A percentile compares a stretch with the other conserved stretches of the same genome.
Evolutionary conservation across 306 rosid species (phyloP).

Genomic region (Glycine soja): DNA sequence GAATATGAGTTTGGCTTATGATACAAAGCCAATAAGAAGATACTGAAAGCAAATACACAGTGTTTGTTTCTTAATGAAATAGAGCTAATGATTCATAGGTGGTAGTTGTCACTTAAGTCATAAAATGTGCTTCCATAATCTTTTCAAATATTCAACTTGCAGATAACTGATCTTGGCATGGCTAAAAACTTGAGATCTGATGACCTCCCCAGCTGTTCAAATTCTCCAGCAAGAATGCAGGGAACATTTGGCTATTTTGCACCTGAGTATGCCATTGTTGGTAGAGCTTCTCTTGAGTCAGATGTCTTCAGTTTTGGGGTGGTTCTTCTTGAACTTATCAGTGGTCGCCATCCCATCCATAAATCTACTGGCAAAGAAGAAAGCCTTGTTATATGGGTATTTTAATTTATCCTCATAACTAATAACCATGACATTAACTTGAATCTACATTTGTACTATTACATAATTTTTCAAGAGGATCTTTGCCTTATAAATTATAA

Average conservation of each 20-base stretch:
- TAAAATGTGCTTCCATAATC: slow-evolving; percentile 27
- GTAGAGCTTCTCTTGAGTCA: slow-evolving; percentile 90
- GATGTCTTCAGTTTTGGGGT: slow-evolving; percentile 98
- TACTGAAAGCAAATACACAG: not conserved
- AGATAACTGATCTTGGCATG: slow-evolving; percentile 99
- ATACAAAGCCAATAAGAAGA: slow-evolving; percentile 8
- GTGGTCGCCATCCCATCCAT: slow-evolving; percentile 90
- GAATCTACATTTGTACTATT: not conserved
- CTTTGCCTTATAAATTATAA: not conserved
- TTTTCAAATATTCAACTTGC: slow-evolving; percentile 49
- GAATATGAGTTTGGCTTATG: too few relatives aligned
- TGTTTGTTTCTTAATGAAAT: slow-evolving; percentile 9
- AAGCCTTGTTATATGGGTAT: slow-evolving; percentile 99
- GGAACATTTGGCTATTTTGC: slow-evolving; percentile 99
- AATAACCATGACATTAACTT: slow-evolving; percentile 19
- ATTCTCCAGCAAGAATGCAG: slow-evolving; percentile 95
- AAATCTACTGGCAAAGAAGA: slow-evolving; percentile 77
- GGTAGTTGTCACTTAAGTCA: not conserved
- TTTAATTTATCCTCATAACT: not conserved
- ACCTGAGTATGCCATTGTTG: slow-evolving; percentile 93
- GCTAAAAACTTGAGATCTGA: slow-evolving; percentile 83
- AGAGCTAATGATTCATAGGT: slow-evolving; percentile 2
- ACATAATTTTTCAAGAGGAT: slow-evolving; percentile 12
- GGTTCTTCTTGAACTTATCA: slow-evolving; percentile 98
- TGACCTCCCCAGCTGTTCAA: slow-evolving; percentile 81